phyloP scores from a whole-genome alignment of 1,284 basidiomycete genomes.

The Mixia osmundae region DNA sequence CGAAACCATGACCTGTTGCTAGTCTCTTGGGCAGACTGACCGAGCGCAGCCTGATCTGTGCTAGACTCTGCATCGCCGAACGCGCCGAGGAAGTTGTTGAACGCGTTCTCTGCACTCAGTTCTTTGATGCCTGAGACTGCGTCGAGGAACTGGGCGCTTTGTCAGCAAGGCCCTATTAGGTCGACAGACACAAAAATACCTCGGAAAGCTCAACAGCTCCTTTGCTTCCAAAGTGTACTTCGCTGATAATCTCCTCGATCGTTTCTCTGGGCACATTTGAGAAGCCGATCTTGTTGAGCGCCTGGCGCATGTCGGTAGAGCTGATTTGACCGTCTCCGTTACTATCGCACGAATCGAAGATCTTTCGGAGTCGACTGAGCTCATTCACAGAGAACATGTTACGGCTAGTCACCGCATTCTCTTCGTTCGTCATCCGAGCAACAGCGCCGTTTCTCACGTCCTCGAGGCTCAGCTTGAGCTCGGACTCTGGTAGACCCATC shows the following conservation, averaged over 20 bases:
- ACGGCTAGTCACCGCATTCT: constrained; percentile 8
- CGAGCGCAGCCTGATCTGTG: no score
- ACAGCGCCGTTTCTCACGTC: constrained; percentile 15
- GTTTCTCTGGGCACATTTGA: constrained; percentile 1
- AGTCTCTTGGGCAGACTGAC: no score
- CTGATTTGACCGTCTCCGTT: constrained; percentile 11
- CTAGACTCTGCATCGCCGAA: constrained; percentile 22
- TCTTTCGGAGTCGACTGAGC: constrained; percentile 5
- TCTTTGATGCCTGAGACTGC: constrained; percentile 63
- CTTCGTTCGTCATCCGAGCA: constrained; percentile 7
- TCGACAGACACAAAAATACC: constrained; percentile 29
- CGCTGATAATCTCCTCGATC: constrained; percentile 42
- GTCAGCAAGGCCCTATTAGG: background rate
- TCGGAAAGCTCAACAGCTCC: constrained; percentile 43
- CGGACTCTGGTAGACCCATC: constrained; percentile 20
- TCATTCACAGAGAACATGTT: constrained; percentile 13
- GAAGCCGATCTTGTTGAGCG: constrained; percentile 2
- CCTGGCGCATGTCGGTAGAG: constrained; percentile 1
- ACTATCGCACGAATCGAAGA: constrained; percentile 11
- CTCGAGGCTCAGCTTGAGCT: constrained; percentile 10
- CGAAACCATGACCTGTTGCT: no score
- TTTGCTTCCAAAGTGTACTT: constrained; percentile 39
- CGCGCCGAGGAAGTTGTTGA: no score
- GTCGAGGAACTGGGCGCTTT: constrained; percentile 22
- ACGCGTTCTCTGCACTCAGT: constrained; percentile 27